A percentile compares a stretch with the other conserved stretches of the same genome.
Conservation (phyloP, 2,329 filamentous ascomycete genomes). For the Pestalotiopsis sp. region DNA sequence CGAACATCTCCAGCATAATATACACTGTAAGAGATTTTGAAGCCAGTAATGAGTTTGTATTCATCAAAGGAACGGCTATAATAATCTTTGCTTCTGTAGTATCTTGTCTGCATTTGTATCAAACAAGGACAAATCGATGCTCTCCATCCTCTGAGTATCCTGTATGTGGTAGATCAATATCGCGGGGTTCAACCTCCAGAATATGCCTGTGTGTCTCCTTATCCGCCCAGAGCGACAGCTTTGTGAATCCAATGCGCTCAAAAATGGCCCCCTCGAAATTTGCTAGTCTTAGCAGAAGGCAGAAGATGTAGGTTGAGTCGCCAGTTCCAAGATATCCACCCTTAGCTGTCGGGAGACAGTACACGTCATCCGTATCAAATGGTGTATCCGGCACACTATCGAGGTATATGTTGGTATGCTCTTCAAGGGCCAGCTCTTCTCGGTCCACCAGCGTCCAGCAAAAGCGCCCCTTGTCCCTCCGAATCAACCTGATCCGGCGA, state of each 20-base stretch:
- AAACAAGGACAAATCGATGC: neutral
- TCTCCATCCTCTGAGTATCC: neutral
- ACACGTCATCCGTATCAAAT: neutral
- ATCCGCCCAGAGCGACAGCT: neutral
- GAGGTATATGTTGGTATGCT: neutral
- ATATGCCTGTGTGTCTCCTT: neutral
- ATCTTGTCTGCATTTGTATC: neutral
- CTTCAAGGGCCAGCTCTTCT: neutral
- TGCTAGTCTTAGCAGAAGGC: neutral
- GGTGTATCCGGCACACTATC: neutral
- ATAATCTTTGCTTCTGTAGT: too few species aligned
- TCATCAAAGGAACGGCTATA: too few species aligned
- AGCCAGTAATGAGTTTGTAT: too few species aligned
- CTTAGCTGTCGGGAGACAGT: neutral
- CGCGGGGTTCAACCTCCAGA: neutral
- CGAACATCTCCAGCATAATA: too few species aligned
- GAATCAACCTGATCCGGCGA: neutral
- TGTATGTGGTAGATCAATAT: neutral
- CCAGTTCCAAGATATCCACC: neutral
- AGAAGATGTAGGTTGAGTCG: neutral
- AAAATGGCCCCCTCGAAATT: neutral
- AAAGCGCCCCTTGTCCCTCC: neutral
- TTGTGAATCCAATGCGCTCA: neutral
- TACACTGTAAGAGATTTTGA: too few species aligned
- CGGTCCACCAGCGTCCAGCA: neutral